Evolutionary conservation across 108 stramenopile species (phyloP).

Genomic region (Chaetoceros muelleri): DNA sequence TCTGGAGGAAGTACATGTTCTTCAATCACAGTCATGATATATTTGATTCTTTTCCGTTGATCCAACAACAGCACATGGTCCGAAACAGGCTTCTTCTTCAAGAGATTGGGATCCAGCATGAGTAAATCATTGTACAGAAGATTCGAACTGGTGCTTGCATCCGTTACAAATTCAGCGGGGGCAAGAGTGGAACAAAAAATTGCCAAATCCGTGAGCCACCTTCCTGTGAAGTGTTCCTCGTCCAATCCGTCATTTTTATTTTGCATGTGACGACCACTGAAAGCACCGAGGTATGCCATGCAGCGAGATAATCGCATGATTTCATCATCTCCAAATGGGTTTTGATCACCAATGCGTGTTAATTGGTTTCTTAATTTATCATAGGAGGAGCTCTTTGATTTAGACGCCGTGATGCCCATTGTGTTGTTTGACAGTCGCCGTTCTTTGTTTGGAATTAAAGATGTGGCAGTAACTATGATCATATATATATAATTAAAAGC

Average conservation of each 20-base stretch:
- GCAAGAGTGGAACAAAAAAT: background rate
- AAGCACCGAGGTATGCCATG: no score
- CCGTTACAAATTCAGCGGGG: background rate
- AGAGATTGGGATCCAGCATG: constrained; percentile 5
- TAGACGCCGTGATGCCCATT: background rate
- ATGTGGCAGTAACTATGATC: no score
- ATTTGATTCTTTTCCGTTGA: constrained; percentile 12
- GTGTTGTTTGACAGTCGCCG: no score
- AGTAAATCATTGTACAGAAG: background rate
- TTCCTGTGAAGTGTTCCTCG: background rate
- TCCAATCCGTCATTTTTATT: background rate
- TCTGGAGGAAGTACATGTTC: constrained; percentile 15
- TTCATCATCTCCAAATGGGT: constrained; percentile 51
- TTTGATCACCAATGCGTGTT: constrained; percentile 19
- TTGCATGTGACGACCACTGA: constrained; percentile 12
- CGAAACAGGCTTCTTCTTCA: constrained; percentile 1
- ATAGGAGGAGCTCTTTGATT: background rate
- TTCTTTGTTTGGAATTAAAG: no score
- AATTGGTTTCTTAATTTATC: background rate
- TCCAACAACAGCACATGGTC: background rate
- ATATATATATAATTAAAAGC: no score
- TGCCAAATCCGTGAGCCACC: background rate
- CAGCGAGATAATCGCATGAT: constrained; percentile 25
- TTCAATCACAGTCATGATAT: constrained; percentile 23
- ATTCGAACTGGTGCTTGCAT: background rate